These are phyloP conservation scores for Gliomastix tumulicola DNA, from an alignment of 2,329 filamentous ascomycete genomes.

Conservation along the genomic window DNA sequence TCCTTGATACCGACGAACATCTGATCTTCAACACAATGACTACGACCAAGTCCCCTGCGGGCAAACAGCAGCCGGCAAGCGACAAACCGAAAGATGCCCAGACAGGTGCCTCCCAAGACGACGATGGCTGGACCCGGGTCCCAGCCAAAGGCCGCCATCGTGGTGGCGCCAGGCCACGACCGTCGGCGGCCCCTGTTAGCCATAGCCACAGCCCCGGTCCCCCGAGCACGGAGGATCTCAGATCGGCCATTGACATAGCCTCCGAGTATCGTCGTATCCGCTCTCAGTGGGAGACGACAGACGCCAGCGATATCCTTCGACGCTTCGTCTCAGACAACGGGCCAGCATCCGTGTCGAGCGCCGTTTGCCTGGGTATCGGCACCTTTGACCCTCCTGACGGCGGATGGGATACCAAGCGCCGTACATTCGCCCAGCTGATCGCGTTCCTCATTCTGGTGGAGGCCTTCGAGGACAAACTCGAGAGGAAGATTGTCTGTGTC, in stretches of 20 bases:
- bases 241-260: conserved; percentile 2
- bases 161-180: not conserved
- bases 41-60: no score
- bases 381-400: conserved; percentile 44
- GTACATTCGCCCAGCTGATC: conserved; percentile 43
- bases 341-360: conserved; percentile 14
- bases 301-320: conserved; percentile 2
- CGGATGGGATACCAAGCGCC: conserved; percentile 34
- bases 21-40: no score
- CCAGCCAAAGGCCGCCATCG: conserved; percentile 9
- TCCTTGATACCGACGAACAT: no score
- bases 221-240: not conserved
- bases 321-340: conserved; percentile 1
- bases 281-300: conserved; percentile 2
- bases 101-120: not conserved
- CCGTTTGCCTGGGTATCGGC: conserved; percentile 48
- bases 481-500: conserved; percentile 29
- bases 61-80: no score
- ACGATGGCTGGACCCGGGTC: conserved; percentile 12
- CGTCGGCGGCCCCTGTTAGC: not conserved
- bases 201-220: not conserved
- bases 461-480: conserved; percentile 15
- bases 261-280: conserved; percentile 4
- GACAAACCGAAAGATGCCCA: no score
- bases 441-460: conserved; percentile 43